A percentile compares a stretch with the other conserved stretches of the same genome.
These are phyloP conservation scores for Capsicum rhomboideum DNA, from an alignment of 257 asterid species.

Conservation along the genomic window DNA sequence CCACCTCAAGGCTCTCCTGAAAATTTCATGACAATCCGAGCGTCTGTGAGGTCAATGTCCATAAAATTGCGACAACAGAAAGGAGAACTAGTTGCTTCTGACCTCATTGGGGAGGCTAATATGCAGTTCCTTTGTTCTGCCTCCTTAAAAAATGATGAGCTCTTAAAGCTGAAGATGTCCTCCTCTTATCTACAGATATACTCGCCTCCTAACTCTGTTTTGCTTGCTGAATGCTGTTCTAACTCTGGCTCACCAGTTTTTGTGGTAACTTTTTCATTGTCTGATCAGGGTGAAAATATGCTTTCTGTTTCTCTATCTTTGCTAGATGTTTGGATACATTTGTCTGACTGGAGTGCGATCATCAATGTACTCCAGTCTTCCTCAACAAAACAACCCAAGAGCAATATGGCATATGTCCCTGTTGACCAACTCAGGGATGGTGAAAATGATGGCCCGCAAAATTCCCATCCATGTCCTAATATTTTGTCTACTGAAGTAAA, in stretches of 20 bases:
- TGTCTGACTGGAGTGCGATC: slow-evolving; percentile 69
- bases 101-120: slow-evolving; percentile 59
- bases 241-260: slow-evolving; percentile 48
- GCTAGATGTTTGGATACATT: slow-evolving; percentile 68
- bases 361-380: slow-evolving; percentile 31
- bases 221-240: slow-evolving; percentile 58
- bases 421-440: slow-evolving; percentile 17
- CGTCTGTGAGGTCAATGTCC: slow-evolving; percentile 49
- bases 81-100: slow-evolving; percentile 46
- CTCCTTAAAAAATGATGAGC: slow-evolving; percentile 40
- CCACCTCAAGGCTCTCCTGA: slow-evolving; percentile 29
- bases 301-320: slow-evolving; percentile 45
- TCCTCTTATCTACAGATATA: slow-evolving; percentile 53
- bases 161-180: slow-evolving; percentile 36
- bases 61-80: slow-evolving; percentile 38
- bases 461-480: slow-evolving; percentile 4
- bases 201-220: slow-evolving; percentile 62
- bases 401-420: slow-evolving; percentile 6
- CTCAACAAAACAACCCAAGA: slow-evolving; percentile 21
- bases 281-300: slow-evolving; percentile 37
- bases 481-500: slow-evolving; percentile 18
- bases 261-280: slow-evolving; percentile 32
- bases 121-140: slow-evolving; percentile 50
- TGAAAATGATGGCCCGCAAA: slow-evolving; percentile 14
- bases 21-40: slow-evolving; percentile 40